Base-by-base conservation (phyloP, 768 basidiomycete genomes). In the Hebeloma cylindrosporum region DNA sequence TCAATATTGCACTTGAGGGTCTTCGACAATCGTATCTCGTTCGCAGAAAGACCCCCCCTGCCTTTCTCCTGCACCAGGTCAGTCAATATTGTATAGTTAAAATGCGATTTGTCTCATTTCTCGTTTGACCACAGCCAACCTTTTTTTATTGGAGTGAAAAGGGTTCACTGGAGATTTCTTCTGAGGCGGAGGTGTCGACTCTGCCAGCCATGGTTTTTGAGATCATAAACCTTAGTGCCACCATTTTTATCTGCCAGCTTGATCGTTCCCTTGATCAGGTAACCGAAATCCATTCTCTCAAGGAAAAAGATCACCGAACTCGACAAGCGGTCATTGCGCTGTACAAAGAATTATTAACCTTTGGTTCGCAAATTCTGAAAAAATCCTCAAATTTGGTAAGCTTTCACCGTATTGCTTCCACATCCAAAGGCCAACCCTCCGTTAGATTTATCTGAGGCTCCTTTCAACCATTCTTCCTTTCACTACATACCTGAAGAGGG, bases 131-230 rank as follows among this genome's bases (percentile, higher is more conserved):
- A 59, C 62, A 82, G 80, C 74, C 77, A 34, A 65, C 77, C 66
- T 70, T 75, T 62, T 70, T 77, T 57, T 71, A 70, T 53, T 60
- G 77, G 65, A 70, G 63, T 52, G 66, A 65, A 44, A 63, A 66
- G 20, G 60, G 63, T 42, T 64, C 43, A 47, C 47, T 40, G 57
- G 63, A 60, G 46, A 56, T 51, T 28, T 52, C 49, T 35, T 54
- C 58, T 43, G 48, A 45, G 31, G 20, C 35, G 22, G 60, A 61
- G 29, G 56, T 53, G 30, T 47, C 54, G 28, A 54, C 62, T 7
- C 44, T 52, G 31, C 72, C 72, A 40, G 52, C 52, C 18, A 45
- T 61, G n/a, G 60, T 76, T 39, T 57, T 79, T 36, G 66, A 72
- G 64, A 59, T 62, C 10, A 44, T 78, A 38, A 66, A 70, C 45